Percentiles rank a stretch among this genome's conserved stretches.
Conservation (phyloP, 2,329 filamentous ascomycete species). For the Fusarium redolens region DNA sequence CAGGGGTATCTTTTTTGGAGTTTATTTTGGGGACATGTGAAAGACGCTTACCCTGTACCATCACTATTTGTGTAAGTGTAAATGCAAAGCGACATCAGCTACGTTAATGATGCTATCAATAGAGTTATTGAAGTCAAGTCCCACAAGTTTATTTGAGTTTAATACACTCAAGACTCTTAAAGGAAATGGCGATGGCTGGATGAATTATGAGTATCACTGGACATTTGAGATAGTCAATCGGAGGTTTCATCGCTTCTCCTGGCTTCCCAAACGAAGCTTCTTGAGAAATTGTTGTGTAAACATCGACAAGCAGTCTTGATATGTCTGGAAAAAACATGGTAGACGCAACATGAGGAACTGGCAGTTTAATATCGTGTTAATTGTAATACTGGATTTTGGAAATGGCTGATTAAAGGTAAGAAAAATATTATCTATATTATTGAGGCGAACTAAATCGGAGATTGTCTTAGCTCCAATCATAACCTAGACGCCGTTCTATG, state of each 20-base stretch:
- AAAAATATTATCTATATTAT: slow-evolving; percentile 13
- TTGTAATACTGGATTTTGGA: not conserved
- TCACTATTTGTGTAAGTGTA: too few species aligned
- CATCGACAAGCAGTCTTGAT: not conserved
- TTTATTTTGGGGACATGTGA: slow-evolving; percentile 24
- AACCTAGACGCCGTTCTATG: slow-evolving; percentile 25
- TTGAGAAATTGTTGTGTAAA: not conserved
- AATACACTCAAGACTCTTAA: not conserved
- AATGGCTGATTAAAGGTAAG: not conserved
- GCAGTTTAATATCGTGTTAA: not conserved
- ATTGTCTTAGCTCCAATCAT: slow-evolving; percentile 2
- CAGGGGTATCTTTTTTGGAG: slow-evolving; percentile 33
- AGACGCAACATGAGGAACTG: not conserved
- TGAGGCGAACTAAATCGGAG: slow-evolving; percentile 17
- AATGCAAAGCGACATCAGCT: not conserved
- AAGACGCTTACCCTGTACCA: slow-evolving; percentile 20
- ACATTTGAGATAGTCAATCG: too few species aligned
- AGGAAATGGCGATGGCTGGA: too few species aligned
- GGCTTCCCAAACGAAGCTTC: too few species aligned
- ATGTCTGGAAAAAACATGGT: not conserved
- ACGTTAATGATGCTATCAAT: not conserved
- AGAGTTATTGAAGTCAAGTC: not conserved
- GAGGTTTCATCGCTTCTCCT: too few species aligned
- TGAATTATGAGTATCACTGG: not conserved
- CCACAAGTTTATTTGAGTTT: not conserved